phyloP scores from a whole-genome alignment of 768 basidiomycete genomes.

The Tremella mesenterica region DNA sequence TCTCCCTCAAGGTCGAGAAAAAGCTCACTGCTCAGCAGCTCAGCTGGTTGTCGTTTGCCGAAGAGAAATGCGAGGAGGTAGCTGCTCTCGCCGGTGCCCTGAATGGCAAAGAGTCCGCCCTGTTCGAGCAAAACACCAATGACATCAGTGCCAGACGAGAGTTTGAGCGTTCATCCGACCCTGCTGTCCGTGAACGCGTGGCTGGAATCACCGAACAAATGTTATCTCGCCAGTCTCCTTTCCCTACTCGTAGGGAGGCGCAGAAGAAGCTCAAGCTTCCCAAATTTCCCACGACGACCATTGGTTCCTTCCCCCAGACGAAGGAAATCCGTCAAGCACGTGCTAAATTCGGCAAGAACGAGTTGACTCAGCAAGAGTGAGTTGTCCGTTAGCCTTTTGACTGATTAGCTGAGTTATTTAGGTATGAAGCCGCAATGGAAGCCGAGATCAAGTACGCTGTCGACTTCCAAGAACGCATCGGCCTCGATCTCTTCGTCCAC shows the following conservation, averaged over 20 bases:
- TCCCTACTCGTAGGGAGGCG: slow-evolving; percentile 73
- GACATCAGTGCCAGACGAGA: slow-evolving; percentile 90
- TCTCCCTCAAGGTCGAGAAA: slow-evolving; percentile 84
- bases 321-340: slow-evolving; percentile 97
- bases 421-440: slow-evolving; percentile 94
- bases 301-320: slow-evolving; percentile 99
- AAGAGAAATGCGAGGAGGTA: slow-evolving; percentile 91
- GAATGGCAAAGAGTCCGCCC: slow-evolving; percentile 69
- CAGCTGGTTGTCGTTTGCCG: slow-evolving; percentile 98
- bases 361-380: slow-evolving; percentile 63
- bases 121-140: slow-evolving; percentile 75
- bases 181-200: slow-evolving; percentile 88
- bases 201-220: slow-evolving; percentile 76
- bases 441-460: slow-evolving; percentile 91
- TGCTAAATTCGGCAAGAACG: slow-evolving; percentile 85
- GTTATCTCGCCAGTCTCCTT: slow-evolving; percentile 80
- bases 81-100: slow-evolving; percentile 73
- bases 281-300: slow-evolving; percentile 96
- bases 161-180: slow-evolving; percentile 89
- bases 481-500: slow-evolving; percentile 93
- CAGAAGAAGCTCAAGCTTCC: slow-evolving; percentile 86
- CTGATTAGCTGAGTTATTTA: not conserved
- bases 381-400: not conserved
- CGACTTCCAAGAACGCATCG: slow-evolving; percentile 92
- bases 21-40: slow-evolving; percentile 79